Conservation (phyloP, 331 rosid species). For the Malus hybrid region DNA sequence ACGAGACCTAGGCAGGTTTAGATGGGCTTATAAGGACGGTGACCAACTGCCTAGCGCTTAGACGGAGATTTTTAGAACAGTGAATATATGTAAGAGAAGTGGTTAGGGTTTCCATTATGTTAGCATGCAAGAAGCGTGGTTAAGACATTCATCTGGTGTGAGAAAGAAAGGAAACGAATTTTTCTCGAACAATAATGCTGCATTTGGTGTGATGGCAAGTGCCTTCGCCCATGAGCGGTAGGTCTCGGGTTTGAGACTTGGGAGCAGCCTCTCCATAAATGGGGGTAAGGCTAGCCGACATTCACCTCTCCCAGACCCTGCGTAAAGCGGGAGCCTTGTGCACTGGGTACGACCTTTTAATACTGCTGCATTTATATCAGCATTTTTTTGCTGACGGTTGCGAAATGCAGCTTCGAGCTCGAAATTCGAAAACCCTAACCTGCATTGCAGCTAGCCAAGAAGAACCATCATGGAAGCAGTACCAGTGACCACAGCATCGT, state of each 20-base stretch:
- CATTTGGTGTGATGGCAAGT: too few relatives aligned
- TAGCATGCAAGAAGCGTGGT: conserved; percentile 44
- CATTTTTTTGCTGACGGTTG: neutral
- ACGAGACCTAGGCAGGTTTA: too few relatives aligned
- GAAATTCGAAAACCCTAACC: neutral
- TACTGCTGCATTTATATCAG: too few relatives aligned
- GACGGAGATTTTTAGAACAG: accelerated
- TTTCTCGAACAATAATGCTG: neutral
- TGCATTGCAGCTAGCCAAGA: conserved; percentile 7
- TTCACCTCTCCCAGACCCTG: too few relatives aligned
- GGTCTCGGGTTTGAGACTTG: too few relatives aligned
- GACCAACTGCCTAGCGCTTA: accelerated
- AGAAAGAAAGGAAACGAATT: conserved; percentile 1
- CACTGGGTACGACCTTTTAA: too few relatives aligned
- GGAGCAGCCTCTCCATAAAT: too few relatives aligned
- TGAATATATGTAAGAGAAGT: neutral
- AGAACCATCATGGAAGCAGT: conserved; percentile 8
- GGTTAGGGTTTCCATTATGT: neutral
- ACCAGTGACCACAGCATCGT: neutral
- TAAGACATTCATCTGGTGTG: conserved; percentile 33
- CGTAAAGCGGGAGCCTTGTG: too few relatives aligned
- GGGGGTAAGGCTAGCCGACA: too few relatives aligned
- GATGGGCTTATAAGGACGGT: too few relatives aligned
- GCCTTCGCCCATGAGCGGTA: too few relatives aligned
- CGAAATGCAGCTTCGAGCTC: neutral